Evolutionary conservation across 164 flowering plant species (phyloP), one percentile per base, ranked within the genome.

Genomic region (Hamamelis virginiana): DNA sequence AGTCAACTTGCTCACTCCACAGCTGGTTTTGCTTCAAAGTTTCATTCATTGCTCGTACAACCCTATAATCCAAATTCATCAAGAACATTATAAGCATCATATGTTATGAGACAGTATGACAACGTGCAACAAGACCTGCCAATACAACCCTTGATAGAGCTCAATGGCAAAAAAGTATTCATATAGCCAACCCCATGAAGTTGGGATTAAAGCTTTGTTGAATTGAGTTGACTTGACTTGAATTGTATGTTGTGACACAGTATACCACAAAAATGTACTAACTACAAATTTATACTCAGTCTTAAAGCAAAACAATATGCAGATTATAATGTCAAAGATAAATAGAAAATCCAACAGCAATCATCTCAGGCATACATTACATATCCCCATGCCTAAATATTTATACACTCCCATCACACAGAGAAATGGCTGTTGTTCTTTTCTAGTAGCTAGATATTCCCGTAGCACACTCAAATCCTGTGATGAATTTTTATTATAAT

Each of bases 41-140:
- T 75, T 92, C 97, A 78, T 89, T 93, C 98, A 91, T 91, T 62
- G 94, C 94, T 50, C 94, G 83, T 22, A 93, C 97, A 80, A 97
- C 98, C 87, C 98, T 93, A 62, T 8, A 12, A 43, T 43, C 4
- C 41, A 33, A 28, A 22, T 45, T 43, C 19, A 47, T 22, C 23
- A 57, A 0, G 33, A 26, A 57, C 0, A 23, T 33, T 33, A 33
- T 2, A 33, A 33, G 41, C 41, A 6, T 33, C 41, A 33, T 33
- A 33, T 33, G 41, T 33, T 33, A 33, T 33, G 41, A 51, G 1
- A 1, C 21, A 18, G 21, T 51, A 33, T 33, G n/a, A n/a, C n/a
- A n/a, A n/a, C n/a, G n/a, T n/a, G n/a, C n/a, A n/a, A n/a, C n/a
- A n/a, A n/a, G n/a, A n/a, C n/a, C n/a, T n/a, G n/a, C n/a, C n/a